phyloP scores from a whole-genome alignment of 2,329 filamentous ascomycete genomes.

The Penicillium freii region DNA sequence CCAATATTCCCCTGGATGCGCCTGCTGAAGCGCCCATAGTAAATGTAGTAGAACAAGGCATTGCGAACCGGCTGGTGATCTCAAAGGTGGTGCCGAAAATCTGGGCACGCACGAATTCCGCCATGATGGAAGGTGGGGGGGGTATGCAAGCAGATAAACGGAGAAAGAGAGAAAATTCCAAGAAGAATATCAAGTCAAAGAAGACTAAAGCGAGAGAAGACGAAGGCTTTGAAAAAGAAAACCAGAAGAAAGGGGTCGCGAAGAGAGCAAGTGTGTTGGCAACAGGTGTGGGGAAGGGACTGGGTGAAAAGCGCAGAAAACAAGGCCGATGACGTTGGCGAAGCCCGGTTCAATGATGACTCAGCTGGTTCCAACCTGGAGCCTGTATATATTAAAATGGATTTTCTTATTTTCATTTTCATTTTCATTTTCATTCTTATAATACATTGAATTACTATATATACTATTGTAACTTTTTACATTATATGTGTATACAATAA shows the following conservation, averaged over 20 bases:
- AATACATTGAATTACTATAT: not conserved
- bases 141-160: slow-evolving; percentile 1
- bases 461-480: not conserved
- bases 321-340: slow-evolving; percentile 36
- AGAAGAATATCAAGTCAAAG: not conserved
- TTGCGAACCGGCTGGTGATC: slow-evolving; percentile 87
- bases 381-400: not conserved
- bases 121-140: slow-evolving; percentile 63
- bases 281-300: slow-evolving; percentile 33
- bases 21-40: not conserved
- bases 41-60: not conserved
- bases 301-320: slow-evolving; percentile 26
- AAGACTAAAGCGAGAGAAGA: slow-evolving; percentile 2
- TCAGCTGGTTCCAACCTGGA: slow-evolving; percentile 5
- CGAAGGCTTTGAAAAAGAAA: not conserved
- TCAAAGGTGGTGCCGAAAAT: slow-evolving; percentile 99
- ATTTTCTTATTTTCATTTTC: not conserved
- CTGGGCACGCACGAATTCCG: slow-evolving; percentile 98
- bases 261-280: slow-evolving; percentile 16
- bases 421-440: not conserved
- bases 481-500: not conserved
- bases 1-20: not conserved
- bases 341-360: slow-evolving; percentile 24
- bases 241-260: slow-evolving; percentile 15
- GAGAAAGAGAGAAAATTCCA: slow-evolving; percentile 14